Conservation (phyloP, 768 basidiomycete species). For the Rhizopogon salebrosus region DNA sequence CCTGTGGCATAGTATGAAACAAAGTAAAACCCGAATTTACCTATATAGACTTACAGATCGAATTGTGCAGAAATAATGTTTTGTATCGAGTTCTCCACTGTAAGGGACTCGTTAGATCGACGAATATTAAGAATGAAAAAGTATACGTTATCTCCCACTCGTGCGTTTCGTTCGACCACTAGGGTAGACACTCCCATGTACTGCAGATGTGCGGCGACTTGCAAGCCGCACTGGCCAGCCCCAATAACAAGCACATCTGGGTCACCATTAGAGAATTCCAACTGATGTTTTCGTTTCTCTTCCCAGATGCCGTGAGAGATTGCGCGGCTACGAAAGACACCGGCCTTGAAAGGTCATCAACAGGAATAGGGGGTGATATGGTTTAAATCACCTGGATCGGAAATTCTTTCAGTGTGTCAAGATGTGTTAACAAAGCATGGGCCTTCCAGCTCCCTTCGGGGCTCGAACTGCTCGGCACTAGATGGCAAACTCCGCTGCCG, state of each 20-base stretch:
- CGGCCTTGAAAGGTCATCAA: slow-evolving; percentile 14
- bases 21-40: slow-evolving; percentile 3
- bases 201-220: slow-evolving; percentile 56
- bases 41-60: slow-evolving; percentile 34
- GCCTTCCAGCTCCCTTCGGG: slow-evolving; percentile 48
- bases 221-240: slow-evolving; percentile 63
- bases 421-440: slow-evolving; percentile 51
- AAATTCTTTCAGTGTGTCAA: slow-evolving; percentile 49
- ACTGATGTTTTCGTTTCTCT: slow-evolving; percentile 34
- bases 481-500: slow-evolving; percentile 47
- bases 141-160: slow-evolving; percentile 42
- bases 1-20: slow-evolving; percentile 23
- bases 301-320: slow-evolving; percentile 49
- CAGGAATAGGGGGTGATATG: not conserved
- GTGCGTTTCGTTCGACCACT: slow-evolving; percentile 45
- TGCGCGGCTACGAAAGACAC: slow-evolving; percentile 33
- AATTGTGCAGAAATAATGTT: slow-evolving; percentile 47
- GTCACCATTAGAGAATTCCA: slow-evolving; percentile 38
- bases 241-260: slow-evolving; percentile 61
- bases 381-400: slow-evolving; percentile 35
- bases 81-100: slow-evolving; percentile 56
- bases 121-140: not conserved
- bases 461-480: slow-evolving; percentile 36
- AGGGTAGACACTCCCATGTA: slow-evolving; percentile 47
- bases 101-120: not conserved